These are phyloP conservation scores for Limtongia smithiae DNA, from an alignment of 805 yeast species.

Conservation along the genomic window DNA sequence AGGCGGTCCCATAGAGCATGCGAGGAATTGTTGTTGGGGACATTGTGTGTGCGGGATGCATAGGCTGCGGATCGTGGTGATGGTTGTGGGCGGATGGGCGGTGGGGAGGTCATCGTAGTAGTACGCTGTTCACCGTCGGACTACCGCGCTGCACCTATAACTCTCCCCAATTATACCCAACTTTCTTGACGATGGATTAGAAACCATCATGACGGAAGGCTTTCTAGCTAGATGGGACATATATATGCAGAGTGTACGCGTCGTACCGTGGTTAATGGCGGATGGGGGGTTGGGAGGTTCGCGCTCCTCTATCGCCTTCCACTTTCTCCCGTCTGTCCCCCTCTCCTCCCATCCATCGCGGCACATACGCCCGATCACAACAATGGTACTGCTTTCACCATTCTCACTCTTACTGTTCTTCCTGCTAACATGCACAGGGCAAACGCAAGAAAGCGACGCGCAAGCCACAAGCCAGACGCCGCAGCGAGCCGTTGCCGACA, in stretches of 20 bases:
- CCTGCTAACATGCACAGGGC: conserved; percentile 18
- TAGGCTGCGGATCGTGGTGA: background rate
- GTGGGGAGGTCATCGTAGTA: background rate
- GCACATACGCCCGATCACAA: no score
- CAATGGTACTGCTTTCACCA: no score
- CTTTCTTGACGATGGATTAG: no score
- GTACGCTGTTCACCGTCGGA: background rate
- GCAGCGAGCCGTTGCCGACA: conserved; percentile 27
- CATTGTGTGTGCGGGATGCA: background rate
- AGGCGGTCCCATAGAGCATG: conserved; percentile 17
- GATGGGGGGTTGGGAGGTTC: no score
- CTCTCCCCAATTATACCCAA: background rate
- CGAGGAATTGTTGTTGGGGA: conserved; percentile 1
- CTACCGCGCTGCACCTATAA: background rate
- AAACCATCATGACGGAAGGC: no score
- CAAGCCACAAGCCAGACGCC: conserved; percentile 18
- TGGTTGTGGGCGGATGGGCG: background rate
- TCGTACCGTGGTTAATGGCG: no score
- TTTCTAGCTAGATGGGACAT: no score
- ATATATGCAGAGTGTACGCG: no score
- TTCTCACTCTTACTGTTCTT: no score
- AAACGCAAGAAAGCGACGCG: conserved; percentile 32
- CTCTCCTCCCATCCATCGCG: no score
- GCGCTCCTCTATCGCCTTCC: no score
- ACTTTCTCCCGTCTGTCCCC: no score